Evolutionary conservation across 1,139 yeast genomes (phyloP), one percentile per base, ranked within the genome.

Genomic region (Pichia sp.): DNA sequence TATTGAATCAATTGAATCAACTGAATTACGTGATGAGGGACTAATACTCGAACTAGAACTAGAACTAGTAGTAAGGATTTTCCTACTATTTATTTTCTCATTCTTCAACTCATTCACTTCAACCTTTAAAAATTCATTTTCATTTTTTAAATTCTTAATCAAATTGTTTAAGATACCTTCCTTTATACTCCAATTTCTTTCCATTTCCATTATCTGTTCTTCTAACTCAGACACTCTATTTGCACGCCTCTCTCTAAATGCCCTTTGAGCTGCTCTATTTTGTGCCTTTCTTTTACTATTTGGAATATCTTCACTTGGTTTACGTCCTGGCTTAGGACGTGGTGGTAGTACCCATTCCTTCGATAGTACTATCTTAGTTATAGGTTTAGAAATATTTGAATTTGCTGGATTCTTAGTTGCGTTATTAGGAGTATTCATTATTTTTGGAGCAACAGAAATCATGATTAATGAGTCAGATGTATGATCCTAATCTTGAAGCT

Each of bases 231-330:
- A 67, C 4, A 80, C 78, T 45, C 76, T 63, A 39, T 79, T 81
- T 20, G 95, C 95, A 58, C 94, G 67, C 57, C 94, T 69, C 65
- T 87, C 88, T 53, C 95, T 68, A 67, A 89, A 90, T 0, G 97
- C 97, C 48, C 97, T 68, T 68, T 89, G 97, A 3, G 97, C 97
- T 25, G 95, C 96, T 51, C 97, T 73, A 63, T 90, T 90, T 67
- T 90, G 97, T 0, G 96, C 95, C 66, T 89, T 88, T 50, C 96
- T 71, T 61, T 86, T 85, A 40, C 82, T 76, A 1, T 85, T 84
- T 1, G 86, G 85, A 0, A 85, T 79, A 45, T 71, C 75, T 11
- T 59, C 79, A 51, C 89, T 77, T 13, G 96, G 96, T 65, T 87
- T 87, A 51, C 96, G 70, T 12, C 96, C 96, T 0, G 96, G 95